Base-by-base conservation (phyloP, 129 eudicot genomes). In the Oenanthe sinensis region DNA sequence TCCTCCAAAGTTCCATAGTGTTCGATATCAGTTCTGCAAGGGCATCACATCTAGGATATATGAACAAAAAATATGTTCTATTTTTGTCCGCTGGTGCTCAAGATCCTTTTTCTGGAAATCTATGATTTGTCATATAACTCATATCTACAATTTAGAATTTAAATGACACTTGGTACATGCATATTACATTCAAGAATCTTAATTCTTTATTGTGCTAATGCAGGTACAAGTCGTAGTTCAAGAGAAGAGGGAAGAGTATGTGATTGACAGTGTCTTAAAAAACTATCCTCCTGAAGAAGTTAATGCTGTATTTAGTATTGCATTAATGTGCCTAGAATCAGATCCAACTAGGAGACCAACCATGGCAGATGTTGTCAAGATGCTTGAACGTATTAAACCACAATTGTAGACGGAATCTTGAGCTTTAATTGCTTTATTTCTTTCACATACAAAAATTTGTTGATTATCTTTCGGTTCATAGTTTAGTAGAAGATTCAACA, bases 171-270 rank as follows among this genome's bases (percentile, higher is more conserved):
- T 37, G 39, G 40, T 1, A 1, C 16, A 8, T 8, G 47, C 44
- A 44, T 45, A 15, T 33, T 50, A 45, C 24, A 13, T 48, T 16
- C 43, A 52, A 26, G 37, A 77, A 69, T 24, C 50, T 42, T 33
- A 26, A 22, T 17, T 16, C 33, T 46, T 10, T 79, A 55, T 75
- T 54, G 15, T 81, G 37, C 58, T 76, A 60, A 47, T 49, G 77
- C 92, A 95, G 98, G 97, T 95, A 79, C 90, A 91, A 84, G 54
- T 88, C n/a, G 96, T 95, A 44, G 91, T 95, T 68, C 77, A 91
- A 75, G 90, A 90, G 54, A 88, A 86, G 76, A 90, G 85, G 84
- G 97, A 95, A 88, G 96, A 90, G 76, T 80, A 88, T 79, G 97
- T 87, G 73, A 72, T 95, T 24, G 98, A 95, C 81, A 78, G 83